These are phyloP conservation scores for Kondoa malvinella DNA, from an alignment of 768 basidiomycete genomes.

Conservation along the genomic window DNA sequence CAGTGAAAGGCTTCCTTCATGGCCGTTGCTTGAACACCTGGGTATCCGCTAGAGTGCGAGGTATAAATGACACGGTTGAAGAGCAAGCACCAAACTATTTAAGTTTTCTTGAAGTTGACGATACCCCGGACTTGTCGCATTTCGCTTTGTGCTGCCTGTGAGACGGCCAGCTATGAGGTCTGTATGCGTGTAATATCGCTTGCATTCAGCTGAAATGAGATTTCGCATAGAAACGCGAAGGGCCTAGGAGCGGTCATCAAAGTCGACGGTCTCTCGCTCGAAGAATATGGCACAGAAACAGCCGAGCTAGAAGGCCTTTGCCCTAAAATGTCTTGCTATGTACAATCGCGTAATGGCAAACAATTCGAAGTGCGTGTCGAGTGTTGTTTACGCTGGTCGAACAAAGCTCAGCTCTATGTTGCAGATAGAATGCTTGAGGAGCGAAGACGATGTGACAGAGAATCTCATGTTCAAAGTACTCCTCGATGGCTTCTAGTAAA, in stretches of 20 bases:
- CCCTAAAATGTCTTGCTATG: neutral
- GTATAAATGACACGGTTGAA: neutral
- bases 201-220: no score
- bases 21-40: neutral
- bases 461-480: neutral
- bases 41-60: neutral
- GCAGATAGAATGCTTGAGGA: neutral
- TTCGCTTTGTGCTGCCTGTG: no score
- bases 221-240: no score
- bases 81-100: no score
- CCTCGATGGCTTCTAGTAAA: neutral
- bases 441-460: neutral
- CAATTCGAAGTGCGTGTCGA: neutral
- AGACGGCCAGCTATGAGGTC: no score
- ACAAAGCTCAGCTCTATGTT: neutral
- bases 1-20: neutral
- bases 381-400: neutral
- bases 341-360: neutral
- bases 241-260: no score
- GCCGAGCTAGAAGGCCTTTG: neutral
- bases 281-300: neutral
- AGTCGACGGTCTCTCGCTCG: no score
- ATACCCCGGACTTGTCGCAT: no score
- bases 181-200: no score
- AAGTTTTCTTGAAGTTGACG: no score